Percentiles rank a stretch among this genome's conserved stretches.
Conservation (phyloP, 257 asterid genomes). For the Ilex asprella region DNA sequence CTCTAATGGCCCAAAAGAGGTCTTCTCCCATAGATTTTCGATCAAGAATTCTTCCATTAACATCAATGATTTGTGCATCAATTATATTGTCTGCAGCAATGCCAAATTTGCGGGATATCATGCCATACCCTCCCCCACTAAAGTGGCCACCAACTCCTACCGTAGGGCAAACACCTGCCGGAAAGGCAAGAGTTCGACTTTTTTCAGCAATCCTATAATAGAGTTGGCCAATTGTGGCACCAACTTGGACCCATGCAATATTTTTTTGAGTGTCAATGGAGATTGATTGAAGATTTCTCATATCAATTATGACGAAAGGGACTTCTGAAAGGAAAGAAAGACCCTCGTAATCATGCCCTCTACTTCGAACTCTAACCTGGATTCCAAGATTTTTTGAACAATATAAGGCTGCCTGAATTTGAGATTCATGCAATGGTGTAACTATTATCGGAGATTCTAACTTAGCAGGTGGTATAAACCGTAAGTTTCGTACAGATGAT, state of each 20-base stretch:
- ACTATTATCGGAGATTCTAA: too few species aligned
- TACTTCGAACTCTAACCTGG: too few species aligned
- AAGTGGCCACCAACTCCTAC: constrained; percentile 36
- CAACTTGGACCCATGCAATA: constrained; percentile 40
- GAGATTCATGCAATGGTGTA: too few species aligned
- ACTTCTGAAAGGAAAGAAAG: too few species aligned
- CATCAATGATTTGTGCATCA: constrained; percentile 34
- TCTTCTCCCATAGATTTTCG: constrained; percentile 37
- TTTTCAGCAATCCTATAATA: constrained; percentile 24
- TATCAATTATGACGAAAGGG: too few species aligned
- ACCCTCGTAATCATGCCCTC: too few species aligned
- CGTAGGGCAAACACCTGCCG: constrained; percentile 33
- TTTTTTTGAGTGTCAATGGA: background rate
- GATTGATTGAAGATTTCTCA: too few species aligned
- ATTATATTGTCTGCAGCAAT: constrained; percentile 26
- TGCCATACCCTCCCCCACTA: constrained; percentile 39
- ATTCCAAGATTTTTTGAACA: too few species aligned
- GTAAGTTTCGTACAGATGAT: too few species aligned
- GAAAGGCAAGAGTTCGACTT: constrained; percentile 21
- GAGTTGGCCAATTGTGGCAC: constrained; percentile 36
- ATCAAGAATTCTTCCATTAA: constrained; percentile 24
- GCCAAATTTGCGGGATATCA: constrained; percentile 32
- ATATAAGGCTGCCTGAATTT: too few species aligned
- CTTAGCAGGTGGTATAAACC: too few species aligned
- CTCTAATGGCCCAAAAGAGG: constrained; percentile 38